Conservation (phyloP, 192 early-diverging fungal genomes). For the Obelidium mucronatum region DNA sequence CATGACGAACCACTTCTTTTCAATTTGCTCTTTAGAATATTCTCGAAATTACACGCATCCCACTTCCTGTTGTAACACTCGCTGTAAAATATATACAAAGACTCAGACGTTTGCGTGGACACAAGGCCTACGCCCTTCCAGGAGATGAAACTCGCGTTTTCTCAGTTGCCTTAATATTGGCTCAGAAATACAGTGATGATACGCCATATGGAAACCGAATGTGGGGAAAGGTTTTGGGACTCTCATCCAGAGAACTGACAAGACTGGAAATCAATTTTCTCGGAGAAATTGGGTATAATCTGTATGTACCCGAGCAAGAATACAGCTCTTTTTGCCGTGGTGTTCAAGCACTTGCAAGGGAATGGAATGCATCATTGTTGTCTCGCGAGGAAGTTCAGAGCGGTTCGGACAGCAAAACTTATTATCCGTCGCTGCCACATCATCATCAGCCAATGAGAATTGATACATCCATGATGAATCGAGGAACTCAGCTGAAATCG, state of each 20-base stretch:
- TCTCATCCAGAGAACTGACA: slow-evolving; percentile 15
- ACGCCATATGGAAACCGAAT: slow-evolving; percentile 29
- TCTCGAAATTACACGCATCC: slow-evolving; percentile 42
- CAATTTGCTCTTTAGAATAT: slow-evolving; percentile 38
- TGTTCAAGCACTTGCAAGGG: slow-evolving; percentile 32
- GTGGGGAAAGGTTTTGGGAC: slow-evolving; percentile 31
- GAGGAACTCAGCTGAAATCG: too few relatives aligned
- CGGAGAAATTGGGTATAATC: slow-evolving; percentile 3
- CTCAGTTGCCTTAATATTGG: slow-evolving; percentile 34
- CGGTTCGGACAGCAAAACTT: too few relatives aligned
- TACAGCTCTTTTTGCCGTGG: slow-evolving; percentile 30
- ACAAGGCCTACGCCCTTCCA: background rate
- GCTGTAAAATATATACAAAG: slow-evolving; percentile 42
- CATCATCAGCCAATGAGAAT: too few relatives aligned
- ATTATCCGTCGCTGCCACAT: too few relatives aligned
- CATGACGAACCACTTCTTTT: too few relatives aligned
- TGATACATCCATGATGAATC: background rate
- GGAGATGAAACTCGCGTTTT: slow-evolving; percentile 14
- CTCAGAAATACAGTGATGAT: slow-evolving; percentile 38
- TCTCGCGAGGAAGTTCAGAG: background rate
- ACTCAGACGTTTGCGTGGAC: slow-evolving; percentile 13
- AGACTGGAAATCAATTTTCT: slow-evolving; percentile 12
- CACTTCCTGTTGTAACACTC: slow-evolving; percentile 39
- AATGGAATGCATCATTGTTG: slow-evolving; percentile 30
- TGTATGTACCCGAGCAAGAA: slow-evolving; percentile 31